phyloP scores from a whole-genome alignment of 176 grass and related monocot genomes.

The Themeda triandra region DNA sequence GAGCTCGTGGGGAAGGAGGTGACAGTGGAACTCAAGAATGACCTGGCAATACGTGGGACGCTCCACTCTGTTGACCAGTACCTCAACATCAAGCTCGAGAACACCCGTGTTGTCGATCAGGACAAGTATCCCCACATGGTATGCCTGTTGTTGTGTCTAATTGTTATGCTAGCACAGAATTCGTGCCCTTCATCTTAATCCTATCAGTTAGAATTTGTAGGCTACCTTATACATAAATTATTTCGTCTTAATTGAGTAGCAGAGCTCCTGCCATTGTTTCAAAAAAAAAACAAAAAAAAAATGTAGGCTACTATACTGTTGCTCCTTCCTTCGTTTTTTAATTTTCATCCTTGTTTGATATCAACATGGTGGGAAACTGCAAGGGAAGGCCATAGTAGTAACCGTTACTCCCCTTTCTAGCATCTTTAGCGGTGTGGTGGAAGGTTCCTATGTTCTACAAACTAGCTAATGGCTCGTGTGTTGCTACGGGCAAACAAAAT shows the following conservation, averaged over 20 bases:
- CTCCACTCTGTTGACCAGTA: conserved; percentile 93
- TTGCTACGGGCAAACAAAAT: no score
- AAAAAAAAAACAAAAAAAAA: no score
- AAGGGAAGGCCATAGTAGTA: background rate
- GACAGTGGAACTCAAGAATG: conserved; percentile 90
- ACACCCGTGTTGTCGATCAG: conserved; percentile 77
- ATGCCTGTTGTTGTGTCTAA: background rate
- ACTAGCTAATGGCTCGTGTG: no score
- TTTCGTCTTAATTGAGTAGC: no score
- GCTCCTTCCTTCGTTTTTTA: background rate
- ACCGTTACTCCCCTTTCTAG: background rate
- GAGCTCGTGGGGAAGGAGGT: conserved; percentile 94
- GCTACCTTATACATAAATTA: no score
- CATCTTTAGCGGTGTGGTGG: no score
- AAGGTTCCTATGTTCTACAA: no score
- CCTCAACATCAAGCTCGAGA: conserved; percentile 97
- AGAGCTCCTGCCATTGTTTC: no score
- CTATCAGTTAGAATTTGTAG: background rate
- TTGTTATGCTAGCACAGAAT: background rate
- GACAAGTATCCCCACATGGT: conserved; percentile 95
- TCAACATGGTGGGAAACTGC: background rate
- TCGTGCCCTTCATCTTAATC: background rate
- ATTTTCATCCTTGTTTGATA: background rate
- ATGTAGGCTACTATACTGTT: background rate
- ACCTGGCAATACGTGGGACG: conserved; percentile 76